Percentiles rank a stretch among this genome's conserved stretches.
These are phyloP conservation scores for Naganishia liquefaciens DNA, from an alignment of 1,284 basidiomycete species.

Conservation along the genomic window DNA sequence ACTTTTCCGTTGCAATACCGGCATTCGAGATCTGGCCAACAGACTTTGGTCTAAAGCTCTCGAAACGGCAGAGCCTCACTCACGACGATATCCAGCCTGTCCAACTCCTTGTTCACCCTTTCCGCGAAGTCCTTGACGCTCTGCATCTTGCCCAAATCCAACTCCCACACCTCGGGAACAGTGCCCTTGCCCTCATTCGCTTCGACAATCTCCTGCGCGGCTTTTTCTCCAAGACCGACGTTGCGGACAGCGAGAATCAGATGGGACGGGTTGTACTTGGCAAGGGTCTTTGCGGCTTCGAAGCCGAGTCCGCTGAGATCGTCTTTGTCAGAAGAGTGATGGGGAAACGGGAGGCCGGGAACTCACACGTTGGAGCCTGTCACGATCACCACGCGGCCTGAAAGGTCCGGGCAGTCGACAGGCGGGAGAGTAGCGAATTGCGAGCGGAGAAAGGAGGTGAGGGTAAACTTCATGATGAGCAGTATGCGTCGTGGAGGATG, in stretches of 20 bases:
- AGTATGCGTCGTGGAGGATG: neutral
- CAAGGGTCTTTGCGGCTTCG: conserved; percentile 27
- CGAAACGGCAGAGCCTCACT: neutral
- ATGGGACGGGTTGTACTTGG: conserved; percentile 22
- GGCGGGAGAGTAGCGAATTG: conserved; percentile 23
- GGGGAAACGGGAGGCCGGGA: neutral
- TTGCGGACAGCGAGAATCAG: conserved; percentile 33
- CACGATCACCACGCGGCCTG: conserved; percentile 28
- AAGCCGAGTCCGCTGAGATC: conserved; percentile 26
- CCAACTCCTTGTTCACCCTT: conserved; percentile 24
- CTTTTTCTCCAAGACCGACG: conserved; percentile 21
- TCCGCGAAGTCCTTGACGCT: conserved; percentile 31
- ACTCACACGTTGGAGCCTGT: conserved; percentile 31
- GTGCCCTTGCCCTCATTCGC: conserved; percentile 22
- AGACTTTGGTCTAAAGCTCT: neutral
- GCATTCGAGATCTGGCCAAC: conserved; percentile 26
- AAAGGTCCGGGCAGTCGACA: conserved; percentile 21
- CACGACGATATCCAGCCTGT: conserved; percentile 32
- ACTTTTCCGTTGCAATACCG: conserved; percentile 26
- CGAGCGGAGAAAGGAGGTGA: conserved; percentile 12
- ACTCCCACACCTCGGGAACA: conserved; percentile 29
- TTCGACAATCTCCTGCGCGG: conserved; percentile 27
- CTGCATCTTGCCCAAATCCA: conserved; percentile 29
- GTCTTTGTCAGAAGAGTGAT: neutral
- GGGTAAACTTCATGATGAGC: conserved; percentile 24